A percentile compares a stretch with the other conserved stretches of the same genome.
phyloP scores from a whole-genome alignment of 2,329 filamentous ascomycete genomes.

The Teratosphaeria epicoccoides region DNA sequence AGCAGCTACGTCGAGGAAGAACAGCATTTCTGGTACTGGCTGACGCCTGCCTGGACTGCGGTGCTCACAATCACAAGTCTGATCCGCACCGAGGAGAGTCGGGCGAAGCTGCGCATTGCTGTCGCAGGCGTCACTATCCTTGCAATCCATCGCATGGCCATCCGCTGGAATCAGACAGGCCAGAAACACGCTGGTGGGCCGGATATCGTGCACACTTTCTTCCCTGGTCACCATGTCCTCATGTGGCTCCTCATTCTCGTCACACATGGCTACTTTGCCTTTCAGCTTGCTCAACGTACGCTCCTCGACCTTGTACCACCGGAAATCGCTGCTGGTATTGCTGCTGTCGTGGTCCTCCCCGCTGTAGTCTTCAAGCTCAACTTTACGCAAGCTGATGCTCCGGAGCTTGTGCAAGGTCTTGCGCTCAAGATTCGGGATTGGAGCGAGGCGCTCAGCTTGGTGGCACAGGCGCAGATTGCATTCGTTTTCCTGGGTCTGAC shows the following conservation, averaged over 20 bases:
- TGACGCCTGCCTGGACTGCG: constrained; percentile 55
- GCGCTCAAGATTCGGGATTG: constrained; percentile 23
- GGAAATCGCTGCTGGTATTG: constrained; percentile 22
- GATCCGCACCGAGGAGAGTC: not conserved
- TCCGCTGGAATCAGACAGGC: constrained; percentile 92
- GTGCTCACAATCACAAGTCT: constrained; percentile 21
- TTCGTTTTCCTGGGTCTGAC: constrained; percentile 29
- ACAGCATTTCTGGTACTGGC: constrained; percentile 98
- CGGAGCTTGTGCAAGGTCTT: constrained; percentile 51
- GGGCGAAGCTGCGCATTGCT: constrained; percentile 1
- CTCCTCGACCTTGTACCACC: constrained; percentile 19
- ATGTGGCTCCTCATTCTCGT: constrained; percentile 65
- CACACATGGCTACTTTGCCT: constrained; percentile 55
- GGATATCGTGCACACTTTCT: constrained; percentile 67
- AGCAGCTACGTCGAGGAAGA: constrained; percentile 98
- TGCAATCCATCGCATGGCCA: constrained; percentile 52
- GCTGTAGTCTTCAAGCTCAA: constrained; percentile 80
- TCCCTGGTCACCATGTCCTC: constrained; percentile 51
- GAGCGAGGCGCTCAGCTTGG: constrained; percentile 21
- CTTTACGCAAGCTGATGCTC: constrained; percentile 79
- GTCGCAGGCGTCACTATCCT: constrained; percentile 35
- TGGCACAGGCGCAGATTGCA: constrained; percentile 26
- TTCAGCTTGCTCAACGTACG: constrained; percentile 30
- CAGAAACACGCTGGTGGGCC: constrained; percentile 90
- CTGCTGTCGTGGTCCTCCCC: constrained; percentile 37